Conservation (phyloP, 2,329 filamentous ascomycete species). For the Paracamarosporium sp. region DNA sequence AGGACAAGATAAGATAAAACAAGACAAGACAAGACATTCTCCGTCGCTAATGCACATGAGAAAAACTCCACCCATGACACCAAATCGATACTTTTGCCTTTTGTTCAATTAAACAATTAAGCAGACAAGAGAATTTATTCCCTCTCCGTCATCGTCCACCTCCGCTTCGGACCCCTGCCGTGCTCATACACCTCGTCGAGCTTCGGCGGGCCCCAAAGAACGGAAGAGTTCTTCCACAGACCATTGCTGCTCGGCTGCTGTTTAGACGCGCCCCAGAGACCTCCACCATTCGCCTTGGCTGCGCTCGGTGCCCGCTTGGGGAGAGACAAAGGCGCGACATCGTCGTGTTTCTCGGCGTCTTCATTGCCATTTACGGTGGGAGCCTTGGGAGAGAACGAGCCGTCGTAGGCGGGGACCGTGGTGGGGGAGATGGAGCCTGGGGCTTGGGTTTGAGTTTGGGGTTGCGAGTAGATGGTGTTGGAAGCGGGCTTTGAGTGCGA, state of each 20-base stretch:
- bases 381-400: slow-evolving; percentile 13
- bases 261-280: slow-evolving; percentile 33
- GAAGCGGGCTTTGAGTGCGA: slow-evolving; percentile 31
- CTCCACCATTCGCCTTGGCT: not conserved
- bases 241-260: slow-evolving; percentile 35
- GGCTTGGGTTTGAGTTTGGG: not conserved
- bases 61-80: no score
- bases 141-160: slow-evolving; percentile 52
- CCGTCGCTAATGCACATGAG: not conserved
- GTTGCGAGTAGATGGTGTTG: slow-evolving; percentile 11
- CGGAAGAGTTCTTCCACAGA: slow-evolving; percentile 24
- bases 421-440: not conserved
- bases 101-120: no score
- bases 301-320: slow-evolving; percentile 14
- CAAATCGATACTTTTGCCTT: no score
- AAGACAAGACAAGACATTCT: not conserved
- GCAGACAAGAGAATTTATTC: no score
- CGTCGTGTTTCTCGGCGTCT: slow-evolving; percentile 36
- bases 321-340: slow-evolving; percentile 34
- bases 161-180: slow-evolving; percentile 48
- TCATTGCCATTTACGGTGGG: slow-evolving; percentile 31
- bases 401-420: slow-evolving; percentile 8
- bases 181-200: slow-evolving; percentile 44
- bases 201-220: slow-evolving; percentile 49
- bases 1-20: no score